A percentile compares a stretch with the other conserved stretches of the same genome.
These are phyloP conservation scores for Hamamelis virginiana DNA, from an alignment of 164 flowering plant genomes.

Conservation along the genomic window DNA sequence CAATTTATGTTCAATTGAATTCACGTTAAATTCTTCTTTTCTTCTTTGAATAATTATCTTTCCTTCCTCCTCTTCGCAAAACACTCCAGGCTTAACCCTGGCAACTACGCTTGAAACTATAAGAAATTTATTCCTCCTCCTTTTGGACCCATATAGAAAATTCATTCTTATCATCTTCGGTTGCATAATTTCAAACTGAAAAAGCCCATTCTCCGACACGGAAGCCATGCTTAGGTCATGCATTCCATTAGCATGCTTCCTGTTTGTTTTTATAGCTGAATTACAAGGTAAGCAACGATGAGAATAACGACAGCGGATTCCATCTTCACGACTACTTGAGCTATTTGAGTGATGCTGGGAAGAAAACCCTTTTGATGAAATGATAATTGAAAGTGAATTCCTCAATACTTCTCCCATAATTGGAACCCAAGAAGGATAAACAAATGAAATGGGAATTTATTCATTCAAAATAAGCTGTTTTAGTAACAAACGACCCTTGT, in stretches of 20 bases:
- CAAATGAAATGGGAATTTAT: background rate
- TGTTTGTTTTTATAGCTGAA: slow-evolving; percentile 12
- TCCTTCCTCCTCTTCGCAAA: slow-evolving; percentile 23
- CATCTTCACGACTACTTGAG: slow-evolving; percentile 4
- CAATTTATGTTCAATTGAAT: slow-evolving; percentile 13
- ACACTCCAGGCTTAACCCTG: slow-evolving; percentile 25
- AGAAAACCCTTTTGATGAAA: slow-evolving; percentile 18
- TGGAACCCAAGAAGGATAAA: background rate
- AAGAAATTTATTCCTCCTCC: slow-evolving; percentile 5
- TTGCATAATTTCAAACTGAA: background rate
- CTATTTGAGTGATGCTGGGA: background rate
- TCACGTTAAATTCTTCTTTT: slow-evolving; percentile 15
- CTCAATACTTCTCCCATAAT: slow-evolving; percentile 26
- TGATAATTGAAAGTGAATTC: slow-evolving; percentile 20
- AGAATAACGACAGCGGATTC: background rate
- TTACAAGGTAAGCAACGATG: slow-evolving; percentile 3
- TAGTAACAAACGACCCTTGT: background rate
- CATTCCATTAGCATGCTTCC: background rate
- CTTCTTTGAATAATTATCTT: background rate
- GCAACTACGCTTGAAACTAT: slow-evolving; percentile 14
- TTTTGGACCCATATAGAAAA: slow-evolving; percentile 7
- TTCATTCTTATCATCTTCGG: background rate
- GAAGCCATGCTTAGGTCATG: slow-evolving; percentile 11
- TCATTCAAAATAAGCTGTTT: background rate
- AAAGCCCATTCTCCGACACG: background rate